phyloP scores from a whole-genome alignment of 2,329 filamentous ascomycete genomes.

The Arthrobotrys entomopaga region DNA sequence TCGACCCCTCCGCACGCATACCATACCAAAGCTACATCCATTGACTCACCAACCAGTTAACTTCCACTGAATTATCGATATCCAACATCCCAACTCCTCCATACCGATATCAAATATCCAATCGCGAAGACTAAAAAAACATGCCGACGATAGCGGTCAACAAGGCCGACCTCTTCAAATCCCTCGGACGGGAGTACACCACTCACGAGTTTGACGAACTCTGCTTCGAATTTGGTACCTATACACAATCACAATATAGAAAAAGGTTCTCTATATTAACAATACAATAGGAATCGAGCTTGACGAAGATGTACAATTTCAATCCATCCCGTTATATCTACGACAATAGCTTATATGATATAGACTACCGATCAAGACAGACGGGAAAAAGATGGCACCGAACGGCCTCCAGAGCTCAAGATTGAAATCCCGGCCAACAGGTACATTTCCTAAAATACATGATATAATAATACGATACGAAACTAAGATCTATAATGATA shows the following conservation, averaged over 20 bases:
- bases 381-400: constrained; percentile 70
- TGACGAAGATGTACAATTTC: constrained; percentile 78
- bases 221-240: constrained; percentile 91
- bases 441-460: constrained; percentile 61
- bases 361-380: constrained; percentile 54
- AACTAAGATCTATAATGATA: constrained; percentile 24
- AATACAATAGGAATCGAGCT: constrained; percentile 76
- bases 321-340: neutral
- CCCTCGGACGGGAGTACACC: constrained; percentile 88
- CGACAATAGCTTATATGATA: neutral
- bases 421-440: constrained; percentile 98
- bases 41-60: neutral
- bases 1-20: constrained; percentile 42
- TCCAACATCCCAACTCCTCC: neutral
- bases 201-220: constrained; percentile 95
- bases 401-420: constrained; percentile 92
- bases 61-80: neutral
- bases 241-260: neutral
- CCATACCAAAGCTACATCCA: too few species aligned
- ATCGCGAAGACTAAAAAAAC: constrained; percentile 63
- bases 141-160: constrained; percentile 98
- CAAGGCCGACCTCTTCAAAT: constrained; percentile 94
- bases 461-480: neutral
- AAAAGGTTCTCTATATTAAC: constrained; percentile 9
- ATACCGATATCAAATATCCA: constrained; percentile 3